phyloP scores from a whole-genome alignment of 2,329 filamentous ascomycete genomes.

The Penicillium psychrosexuale region DNA sequence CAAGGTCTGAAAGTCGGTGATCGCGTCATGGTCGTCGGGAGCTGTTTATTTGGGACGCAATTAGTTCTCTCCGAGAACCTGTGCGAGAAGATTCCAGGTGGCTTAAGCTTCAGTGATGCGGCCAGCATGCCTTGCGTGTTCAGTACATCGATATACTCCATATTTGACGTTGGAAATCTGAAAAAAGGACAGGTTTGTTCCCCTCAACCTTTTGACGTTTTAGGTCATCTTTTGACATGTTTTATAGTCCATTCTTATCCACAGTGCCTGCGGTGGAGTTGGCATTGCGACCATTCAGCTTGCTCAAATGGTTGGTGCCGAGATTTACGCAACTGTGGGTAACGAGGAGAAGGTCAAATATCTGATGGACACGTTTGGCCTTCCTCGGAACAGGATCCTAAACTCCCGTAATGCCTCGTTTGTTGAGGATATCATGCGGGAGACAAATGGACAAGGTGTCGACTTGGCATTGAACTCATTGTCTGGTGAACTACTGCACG shows the following conservation, averaged over 20 bases:
- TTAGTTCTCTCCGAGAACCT: constrained; percentile 9
- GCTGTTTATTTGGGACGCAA: constrained; percentile 9
- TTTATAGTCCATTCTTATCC: constrained; percentile 26
- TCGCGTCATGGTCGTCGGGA: constrained; percentile 19
- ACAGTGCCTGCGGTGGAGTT: constrained; percentile 28
- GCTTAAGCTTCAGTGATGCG: constrained; percentile 17
- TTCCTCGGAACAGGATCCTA: constrained; percentile 24
- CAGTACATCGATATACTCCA: constrained; percentile 19
- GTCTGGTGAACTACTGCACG: constrained; percentile 27
- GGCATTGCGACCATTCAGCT: constrained; percentile 28
- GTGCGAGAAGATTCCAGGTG: constrained; percentile 16
- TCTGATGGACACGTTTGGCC: constrained; percentile 20
- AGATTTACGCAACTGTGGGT: constrained; percentile 27
- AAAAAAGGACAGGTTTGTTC: constrained; percentile 18
- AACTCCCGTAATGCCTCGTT: constrained; percentile 22
- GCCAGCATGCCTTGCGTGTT: constrained; percentile 22
- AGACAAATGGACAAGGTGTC: constrained; percentile 21
- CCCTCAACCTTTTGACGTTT: background rate
- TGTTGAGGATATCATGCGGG: constrained; percentile 12
- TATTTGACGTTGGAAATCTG: constrained; percentile 25
- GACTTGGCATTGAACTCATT: constrained; percentile 31
- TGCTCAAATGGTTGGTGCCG: constrained; percentile 22
- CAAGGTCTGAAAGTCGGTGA: constrained; percentile 21
- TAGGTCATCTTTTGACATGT: background rate
- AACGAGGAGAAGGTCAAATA: constrained; percentile 22